These are phyloP conservation scores for Nakaseomyces uthaithaninus DNA, from an alignment of 1,139 yeast species.

Conservation along the genomic window DNA sequence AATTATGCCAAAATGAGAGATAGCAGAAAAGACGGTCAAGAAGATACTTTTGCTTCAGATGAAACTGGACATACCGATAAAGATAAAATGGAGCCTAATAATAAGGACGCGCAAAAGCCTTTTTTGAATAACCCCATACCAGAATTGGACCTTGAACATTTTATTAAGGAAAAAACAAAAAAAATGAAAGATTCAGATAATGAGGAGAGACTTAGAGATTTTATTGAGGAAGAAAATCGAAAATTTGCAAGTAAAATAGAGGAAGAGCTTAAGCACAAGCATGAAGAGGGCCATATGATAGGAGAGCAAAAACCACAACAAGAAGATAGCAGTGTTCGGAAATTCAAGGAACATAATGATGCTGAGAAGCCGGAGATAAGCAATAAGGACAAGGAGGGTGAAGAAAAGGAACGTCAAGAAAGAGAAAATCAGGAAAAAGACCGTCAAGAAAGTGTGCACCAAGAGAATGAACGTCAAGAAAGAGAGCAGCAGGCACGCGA, in stretches of 20 bases:
- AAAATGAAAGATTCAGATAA: neutral
- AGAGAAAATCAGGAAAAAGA: constrained; percentile 20
- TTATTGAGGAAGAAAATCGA: neutral
- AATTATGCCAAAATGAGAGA: too few relatives aligned
- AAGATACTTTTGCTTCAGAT: too few relatives aligned
- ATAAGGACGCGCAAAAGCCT: too few relatives aligned
- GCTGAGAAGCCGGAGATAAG: constrained; percentile 24
- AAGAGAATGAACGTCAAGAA: constrained; percentile 2
- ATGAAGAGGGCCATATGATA: neutral
- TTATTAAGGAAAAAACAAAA: neutral
- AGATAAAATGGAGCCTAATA: too few relatives aligned
- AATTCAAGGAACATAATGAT: constrained; percentile 6
- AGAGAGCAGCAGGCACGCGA: constrained; percentile 12
- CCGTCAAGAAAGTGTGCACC: constrained; percentile 13
- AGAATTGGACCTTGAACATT: too few relatives aligned
- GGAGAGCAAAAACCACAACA: neutral
- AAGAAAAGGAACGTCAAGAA: constrained; percentile 24
- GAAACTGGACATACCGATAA: too few relatives aligned
- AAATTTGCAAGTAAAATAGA: neutral
- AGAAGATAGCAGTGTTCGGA: neutral
- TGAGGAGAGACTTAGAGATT: neutral
- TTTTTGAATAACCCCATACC: too few relatives aligned
- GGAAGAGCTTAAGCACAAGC: neutral
- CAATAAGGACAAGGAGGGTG: constrained; percentile 24
- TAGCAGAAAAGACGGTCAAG: too few relatives aligned